phyloP scores from a whole-genome alignment of 2,329 filamentous ascomycete genomes.

The Fonsecaea monophora region DNA sequence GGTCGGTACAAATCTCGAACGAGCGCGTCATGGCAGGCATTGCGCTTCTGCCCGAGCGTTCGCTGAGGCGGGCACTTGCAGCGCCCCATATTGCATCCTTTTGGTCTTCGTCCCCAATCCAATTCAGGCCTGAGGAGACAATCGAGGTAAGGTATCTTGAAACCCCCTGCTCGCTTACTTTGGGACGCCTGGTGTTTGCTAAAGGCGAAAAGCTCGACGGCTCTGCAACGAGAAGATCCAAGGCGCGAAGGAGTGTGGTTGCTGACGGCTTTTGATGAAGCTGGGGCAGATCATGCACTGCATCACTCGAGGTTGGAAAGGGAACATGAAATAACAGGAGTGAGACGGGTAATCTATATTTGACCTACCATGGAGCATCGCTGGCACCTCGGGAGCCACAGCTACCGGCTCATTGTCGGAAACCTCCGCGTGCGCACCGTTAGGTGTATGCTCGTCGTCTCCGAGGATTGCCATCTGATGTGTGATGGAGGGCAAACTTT shows the following conservation, averaged over 20 bases:
- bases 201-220: constrained; percentile 58
- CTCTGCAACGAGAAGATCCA: constrained; percentile 70
- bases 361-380: constrained; percentile 33
- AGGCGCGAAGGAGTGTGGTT: constrained; percentile 66
- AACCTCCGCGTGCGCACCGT: neutral
- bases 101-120: constrained; percentile 54
- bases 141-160: constrained; percentile 56
- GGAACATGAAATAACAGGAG: constrained; percentile 14
- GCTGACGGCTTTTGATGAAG: constrained; percentile 77
- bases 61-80: constrained; percentile 79
- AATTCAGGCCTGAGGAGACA: constrained; percentile 53
- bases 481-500: neutral
- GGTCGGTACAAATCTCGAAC: constrained; percentile 61
- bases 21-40: constrained; percentile 68
- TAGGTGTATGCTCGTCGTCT: neutral
- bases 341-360: constrained; percentile 5
- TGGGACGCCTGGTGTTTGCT: constrained; percentile 42
- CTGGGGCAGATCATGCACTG: constrained; percentile 77
- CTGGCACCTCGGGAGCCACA: neutral
- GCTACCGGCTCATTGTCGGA: neutral
- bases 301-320: constrained; percentile 18
- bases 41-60: constrained; percentile 79
- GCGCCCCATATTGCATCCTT: constrained; percentile 68
- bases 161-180: constrained; percentile 50
- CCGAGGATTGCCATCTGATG: neutral